phyloP scores from a whole-genome alignment of 75 land plant genomes.

The Isoetes taiwanensis region DNA sequence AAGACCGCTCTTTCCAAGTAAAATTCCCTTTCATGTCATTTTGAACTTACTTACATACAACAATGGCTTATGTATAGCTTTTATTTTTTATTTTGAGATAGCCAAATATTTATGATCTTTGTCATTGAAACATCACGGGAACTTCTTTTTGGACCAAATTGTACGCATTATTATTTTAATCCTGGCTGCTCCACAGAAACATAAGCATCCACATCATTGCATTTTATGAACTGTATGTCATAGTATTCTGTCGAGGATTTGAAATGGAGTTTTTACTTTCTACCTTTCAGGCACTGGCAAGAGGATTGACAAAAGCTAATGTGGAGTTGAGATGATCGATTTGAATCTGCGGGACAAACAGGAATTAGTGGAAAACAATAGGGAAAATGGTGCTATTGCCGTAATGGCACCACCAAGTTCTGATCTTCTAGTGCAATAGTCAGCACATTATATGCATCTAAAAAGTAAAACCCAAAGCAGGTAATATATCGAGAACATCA shows the following conservation, averaged over 20 bases:
- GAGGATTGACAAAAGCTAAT: conserved; percentile 41
- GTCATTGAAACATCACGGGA: too few species aligned
- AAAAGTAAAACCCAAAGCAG: conserved; percentile 32
- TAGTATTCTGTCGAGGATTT: too few species aligned
- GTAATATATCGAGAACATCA: not conserved
- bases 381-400: conserved; percentile 31
- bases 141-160: too few species aligned
- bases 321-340: conserved; percentile 37
- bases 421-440: conserved; percentile 28
- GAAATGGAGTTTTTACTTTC: too few species aligned
- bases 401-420: conserved; percentile 42
- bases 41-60: too few species aligned
- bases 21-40: not conserved
- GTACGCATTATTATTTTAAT: too few species aligned
- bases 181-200: too few species aligned
- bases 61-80: too few species aligned
- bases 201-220: too few species aligned
- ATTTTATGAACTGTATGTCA: too few species aligned
- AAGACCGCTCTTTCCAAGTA: conserved; percentile 43
- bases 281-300: conserved; percentile 31
- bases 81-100: too few species aligned
- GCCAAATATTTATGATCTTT: too few species aligned
- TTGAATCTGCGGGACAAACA: conserved; percentile 29
- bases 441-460: conserved; percentile 30
- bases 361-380: conserved; percentile 32